These are phyloP conservation scores for Phalaenopsis hybrid DNA, from an alignment of 116 monocot genomes.

Conservation along the genomic window DNA sequence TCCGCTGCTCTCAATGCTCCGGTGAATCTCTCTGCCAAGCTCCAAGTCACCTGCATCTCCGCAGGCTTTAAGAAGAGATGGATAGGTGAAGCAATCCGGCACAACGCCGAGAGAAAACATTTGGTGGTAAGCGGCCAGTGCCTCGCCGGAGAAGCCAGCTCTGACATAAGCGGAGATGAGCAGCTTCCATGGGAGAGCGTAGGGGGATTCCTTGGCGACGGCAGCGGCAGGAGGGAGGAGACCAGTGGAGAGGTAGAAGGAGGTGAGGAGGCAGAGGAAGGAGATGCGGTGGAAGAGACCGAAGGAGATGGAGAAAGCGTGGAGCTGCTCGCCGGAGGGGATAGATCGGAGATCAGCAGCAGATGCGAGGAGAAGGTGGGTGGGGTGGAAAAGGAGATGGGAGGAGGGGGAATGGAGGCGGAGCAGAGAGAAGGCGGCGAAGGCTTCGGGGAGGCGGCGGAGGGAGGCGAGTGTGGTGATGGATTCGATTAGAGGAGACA, in stretches of 20 bases:
- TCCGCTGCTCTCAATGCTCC: conserved; percentile 6
- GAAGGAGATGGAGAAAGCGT: conserved; percentile 22
- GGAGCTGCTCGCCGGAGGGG: conserved; percentile 36
- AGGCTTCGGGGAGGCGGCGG: conserved; percentile 33
- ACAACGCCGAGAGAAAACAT: conserved; percentile 20
- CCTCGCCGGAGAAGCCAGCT: conserved; percentile 14
- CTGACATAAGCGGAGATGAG: conserved; percentile 26
- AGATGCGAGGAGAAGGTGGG: conserved; percentile 32
- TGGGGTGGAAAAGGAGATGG: conserved; percentile 14
- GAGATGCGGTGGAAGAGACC: conserved; percentile 29
- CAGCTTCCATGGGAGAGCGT: conserved; percentile 31
- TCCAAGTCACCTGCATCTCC: conserved; percentile 22
- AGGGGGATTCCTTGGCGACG: not conserved
- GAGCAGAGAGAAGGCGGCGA: conserved; percentile 31
- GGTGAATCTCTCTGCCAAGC: conserved; percentile 31
- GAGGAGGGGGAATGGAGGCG: conserved; percentile 9
- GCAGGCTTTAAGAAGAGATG: conserved; percentile 42
- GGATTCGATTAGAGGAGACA: conserved; percentile 12
- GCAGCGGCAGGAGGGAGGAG: conserved; percentile 22
- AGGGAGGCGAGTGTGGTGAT: conserved; percentile 18
- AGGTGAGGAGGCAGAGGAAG: conserved; percentile 10
- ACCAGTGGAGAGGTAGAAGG: conserved; percentile 20
- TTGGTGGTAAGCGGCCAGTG: conserved; percentile 18
- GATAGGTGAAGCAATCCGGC: conserved; percentile 34
- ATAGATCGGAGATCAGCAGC: conserved; percentile 6